A percentile compares a stretch with the other conserved stretches of the same genome.
These are phyloP conservation scores for Diaporthe citri DNA, from an alignment of 2,329 filamentous ascomycete species.

Conservation along the genomic window DNA sequence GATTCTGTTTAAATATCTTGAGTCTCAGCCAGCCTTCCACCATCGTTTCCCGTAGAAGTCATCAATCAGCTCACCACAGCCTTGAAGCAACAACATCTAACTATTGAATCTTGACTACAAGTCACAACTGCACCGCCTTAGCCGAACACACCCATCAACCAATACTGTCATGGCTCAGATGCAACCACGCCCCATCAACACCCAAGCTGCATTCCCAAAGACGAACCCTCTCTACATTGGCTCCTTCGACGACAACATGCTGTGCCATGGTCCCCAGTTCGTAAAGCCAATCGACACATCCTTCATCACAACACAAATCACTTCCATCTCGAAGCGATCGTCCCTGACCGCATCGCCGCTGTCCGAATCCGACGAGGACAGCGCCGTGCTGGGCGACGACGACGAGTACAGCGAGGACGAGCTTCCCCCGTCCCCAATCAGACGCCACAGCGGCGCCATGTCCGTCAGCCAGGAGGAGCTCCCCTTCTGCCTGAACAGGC, in stretches of 20 bases:
- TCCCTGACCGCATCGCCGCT: constrained; percentile 33
- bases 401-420: constrained; percentile 40
- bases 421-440: constrained; percentile 38
- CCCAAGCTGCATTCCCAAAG: constrained; percentile 22
- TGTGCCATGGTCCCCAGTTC: constrained; percentile 34
- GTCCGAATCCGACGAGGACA: constrained; percentile 35
- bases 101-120: neutral
- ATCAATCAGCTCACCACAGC: constrained; percentile 13
- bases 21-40: constrained; percentile 5
- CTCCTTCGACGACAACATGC: constrained; percentile 39
- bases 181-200: constrained; percentile 12
- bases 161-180: constrained; percentile 22
- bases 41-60: neutral
- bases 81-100: neutral
- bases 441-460: constrained; percentile 40
- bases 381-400: constrained; percentile 39
- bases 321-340: constrained; percentile 35
- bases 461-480: constrained; percentile 41
- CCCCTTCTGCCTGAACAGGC: constrained; percentile 38
- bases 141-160: constrained; percentile 3
- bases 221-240: constrained; percentile 38
- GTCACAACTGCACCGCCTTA: neutral
- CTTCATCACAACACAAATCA: constrained; percentile 32
- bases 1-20: constrained; percentile 25
- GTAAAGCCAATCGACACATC: constrained; percentile 39